Evolutionary conservation across 352 stramenopile species (phyloP).

Genomic region (Blastocystis sp.): DNA sequence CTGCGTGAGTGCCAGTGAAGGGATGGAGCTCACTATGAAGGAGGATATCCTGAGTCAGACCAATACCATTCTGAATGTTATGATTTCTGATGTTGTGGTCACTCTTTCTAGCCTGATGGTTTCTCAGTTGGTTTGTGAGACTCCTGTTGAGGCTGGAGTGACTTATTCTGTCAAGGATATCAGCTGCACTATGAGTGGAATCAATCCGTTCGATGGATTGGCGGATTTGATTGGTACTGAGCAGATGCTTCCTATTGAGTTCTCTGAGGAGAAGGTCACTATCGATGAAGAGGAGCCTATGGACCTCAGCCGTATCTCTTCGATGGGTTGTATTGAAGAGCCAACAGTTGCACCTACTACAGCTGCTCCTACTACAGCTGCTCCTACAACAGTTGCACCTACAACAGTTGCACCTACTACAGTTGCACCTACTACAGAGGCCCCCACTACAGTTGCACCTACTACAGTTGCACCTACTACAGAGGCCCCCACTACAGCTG

Average conservation of each 20-base stretch:
- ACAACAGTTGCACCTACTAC: background rate
- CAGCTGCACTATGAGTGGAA: background rate
- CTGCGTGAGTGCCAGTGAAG: background rate
- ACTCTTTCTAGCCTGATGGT: background rate
- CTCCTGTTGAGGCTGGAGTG: background rate
- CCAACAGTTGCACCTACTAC: background rate
- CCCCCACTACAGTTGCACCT: background rate
- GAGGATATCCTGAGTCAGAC: background rate
- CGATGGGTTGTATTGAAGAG: background rate
- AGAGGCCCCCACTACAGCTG: background rate
- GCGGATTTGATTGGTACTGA: background rate
- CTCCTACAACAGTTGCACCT: background rate
- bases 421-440: background rate
- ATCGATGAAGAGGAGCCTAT: background rate
- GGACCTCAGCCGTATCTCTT: background rate
- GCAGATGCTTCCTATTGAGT: background rate
- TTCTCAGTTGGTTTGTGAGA: background rate
- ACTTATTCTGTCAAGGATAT: constrained; percentile 18
- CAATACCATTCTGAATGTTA: background rate
- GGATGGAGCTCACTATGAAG: background rate
- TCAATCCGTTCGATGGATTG: background rate
- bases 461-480: background rate
- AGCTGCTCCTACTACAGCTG: background rate
- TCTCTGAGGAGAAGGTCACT: background rate
- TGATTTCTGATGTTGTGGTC: background rate